Evolutionary conservation across 805 yeast species (phyloP).

Genomic region (Saccharomyces kudriavzevii): DNA sequence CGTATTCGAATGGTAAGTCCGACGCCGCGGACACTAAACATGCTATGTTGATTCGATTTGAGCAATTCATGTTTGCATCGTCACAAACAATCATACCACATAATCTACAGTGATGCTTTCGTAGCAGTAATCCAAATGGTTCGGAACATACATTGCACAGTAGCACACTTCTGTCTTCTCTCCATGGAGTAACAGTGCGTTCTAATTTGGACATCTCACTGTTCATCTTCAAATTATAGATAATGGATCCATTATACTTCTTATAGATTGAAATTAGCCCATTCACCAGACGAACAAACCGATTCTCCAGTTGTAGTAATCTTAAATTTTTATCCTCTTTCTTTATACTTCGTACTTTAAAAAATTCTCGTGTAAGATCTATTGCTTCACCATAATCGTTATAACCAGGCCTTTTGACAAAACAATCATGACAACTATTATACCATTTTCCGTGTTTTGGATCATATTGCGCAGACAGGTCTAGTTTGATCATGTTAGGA

Average conservation of each 20-base stretch:
- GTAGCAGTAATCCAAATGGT: constrained; percentile 44
- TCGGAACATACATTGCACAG: constrained; percentile 59
- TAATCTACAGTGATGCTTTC: constrained; percentile 87
- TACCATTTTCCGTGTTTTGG: constrained; percentile 54
- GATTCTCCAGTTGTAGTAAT: constrained; percentile 50
- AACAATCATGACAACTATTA: constrained; percentile 62
- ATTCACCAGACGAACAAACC: constrained; percentile 42
- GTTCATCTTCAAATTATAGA: constrained; percentile 16
- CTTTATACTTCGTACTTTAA: constrained; percentile 33
- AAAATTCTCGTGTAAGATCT: constrained; percentile 43
- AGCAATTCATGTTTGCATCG: constrained; percentile 53
- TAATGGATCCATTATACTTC: constrained; percentile 9
- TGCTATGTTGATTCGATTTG: constrained; percentile 56
- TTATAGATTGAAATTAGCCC: constrained; percentile 23
- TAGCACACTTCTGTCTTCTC: constrained; percentile 38
- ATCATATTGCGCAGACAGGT: constrained; percentile 40
- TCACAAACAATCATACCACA: constrained; percentile 85
- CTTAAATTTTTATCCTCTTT: constrained; percentile 45
- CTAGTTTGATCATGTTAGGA: constrained; percentile 42
- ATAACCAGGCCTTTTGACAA: constrained; percentile 45
- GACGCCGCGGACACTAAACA: constrained; percentile 18
- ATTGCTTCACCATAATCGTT: constrained; percentile 35
- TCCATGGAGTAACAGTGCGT: constrained; percentile 56
- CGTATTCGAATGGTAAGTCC: constrained; percentile 18
- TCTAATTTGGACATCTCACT: constrained; percentile 36